These are phyloP conservation scores for Umbellularia californica DNA, from an alignment of 164 flowering plant genomes.

Conservation along the genomic window DNA sequence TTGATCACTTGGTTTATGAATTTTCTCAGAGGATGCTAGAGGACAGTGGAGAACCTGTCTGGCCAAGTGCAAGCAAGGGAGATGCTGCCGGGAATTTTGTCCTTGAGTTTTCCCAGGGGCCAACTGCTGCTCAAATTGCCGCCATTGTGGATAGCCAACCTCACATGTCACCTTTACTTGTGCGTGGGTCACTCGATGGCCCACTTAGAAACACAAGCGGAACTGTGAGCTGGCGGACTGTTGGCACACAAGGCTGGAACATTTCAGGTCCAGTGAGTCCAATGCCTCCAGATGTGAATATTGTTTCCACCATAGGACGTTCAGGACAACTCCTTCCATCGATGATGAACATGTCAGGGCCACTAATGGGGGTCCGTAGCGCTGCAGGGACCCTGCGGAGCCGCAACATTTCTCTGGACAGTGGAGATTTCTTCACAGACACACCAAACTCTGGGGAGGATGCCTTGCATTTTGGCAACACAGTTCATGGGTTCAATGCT, in stretches of 20 bases:
- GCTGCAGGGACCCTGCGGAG: slow-evolving; percentile 90
- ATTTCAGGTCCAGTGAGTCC: slow-evolving; percentile 91
- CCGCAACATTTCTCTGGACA: slow-evolving; percentile 88
- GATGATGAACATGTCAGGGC: slow-evolving; percentile 92
- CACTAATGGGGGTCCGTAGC: slow-evolving; percentile 85
- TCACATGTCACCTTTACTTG: slow-evolving; percentile 97
- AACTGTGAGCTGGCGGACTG: slow-evolving; percentile 91
- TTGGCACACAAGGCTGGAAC: slow-evolving; percentile 75
- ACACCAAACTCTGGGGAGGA: slow-evolving; percentile 96
- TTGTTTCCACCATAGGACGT: slow-evolving; percentile 70
- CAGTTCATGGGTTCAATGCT: slow-evolving; percentile 71
- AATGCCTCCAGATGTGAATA: slow-evolving; percentile 82
- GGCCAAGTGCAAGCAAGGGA: slow-evolving; percentile 43
- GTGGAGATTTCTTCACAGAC: slow-evolving; percentile 91
- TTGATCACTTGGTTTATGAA: slow-evolving; percentile 93
- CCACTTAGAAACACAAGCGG: slow-evolving; percentile 90
- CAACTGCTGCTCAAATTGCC: slow-evolving; percentile 61
- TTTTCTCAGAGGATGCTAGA: slow-evolving; percentile 91
- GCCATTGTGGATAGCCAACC: slow-evolving; percentile 77
- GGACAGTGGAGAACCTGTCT: slow-evolving; percentile 59
- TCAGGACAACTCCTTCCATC: slow-evolving; percentile 94
- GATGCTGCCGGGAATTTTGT: slow-evolving; percentile 58
- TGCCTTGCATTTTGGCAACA: slow-evolving; percentile 58
- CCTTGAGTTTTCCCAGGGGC: slow-evolving; percentile 91
- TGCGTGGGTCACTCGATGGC: slow-evolving; percentile 92